These are phyloP conservation scores for Gryganskiella cystojenkinii DNA, from an alignment of 192 early-diverging fungal species.

Conservation along the genomic window DNA sequence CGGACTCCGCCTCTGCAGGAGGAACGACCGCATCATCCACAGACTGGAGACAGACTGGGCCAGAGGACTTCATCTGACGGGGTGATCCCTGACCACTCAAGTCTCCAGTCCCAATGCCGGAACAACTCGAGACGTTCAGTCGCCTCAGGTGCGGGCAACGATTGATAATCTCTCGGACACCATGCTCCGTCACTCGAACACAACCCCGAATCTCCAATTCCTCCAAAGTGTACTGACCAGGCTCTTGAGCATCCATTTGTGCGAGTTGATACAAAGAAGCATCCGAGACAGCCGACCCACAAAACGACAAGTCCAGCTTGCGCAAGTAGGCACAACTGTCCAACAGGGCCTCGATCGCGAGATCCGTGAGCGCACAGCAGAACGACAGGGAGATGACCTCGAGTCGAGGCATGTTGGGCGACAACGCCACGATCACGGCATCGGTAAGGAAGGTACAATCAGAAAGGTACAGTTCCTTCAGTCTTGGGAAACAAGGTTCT, in stretches of 20 bases:
- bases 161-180: constrained; percentile 45
- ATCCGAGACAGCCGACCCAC: constrained; percentile 81
- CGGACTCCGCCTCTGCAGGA: background rate
- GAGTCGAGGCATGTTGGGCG: constrained; percentile 64
- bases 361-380: constrained; percentile 81
- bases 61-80: background rate
- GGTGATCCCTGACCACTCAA: background rate
- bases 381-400: constrained; percentile 72
- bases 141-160: constrained; percentile 28
- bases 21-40: background rate
- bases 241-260: constrained; percentile 32
- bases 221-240: constrained; percentile 46
- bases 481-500: constrained; percentile 38
- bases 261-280: constrained; percentile 57
- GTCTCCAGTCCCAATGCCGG: constrained; percentile 31
- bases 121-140: constrained; percentile 55
- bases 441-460: constrained; percentile 86
- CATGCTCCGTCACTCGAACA: constrained; percentile 57
- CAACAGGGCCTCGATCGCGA: constrained; percentile 53
- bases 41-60: background rate
- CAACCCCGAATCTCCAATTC: constrained; percentile 66
- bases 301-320: constrained; percentile 74
- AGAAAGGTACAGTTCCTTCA: constrained; percentile 68
- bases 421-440: constrained; percentile 64
- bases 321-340: constrained; percentile 55